Evolutionary conservation across 768 basidiomycete genomes (phyloP), one percentile per base, ranked within the genome.

Genomic region (Favolaschia claudopus): DNA sequence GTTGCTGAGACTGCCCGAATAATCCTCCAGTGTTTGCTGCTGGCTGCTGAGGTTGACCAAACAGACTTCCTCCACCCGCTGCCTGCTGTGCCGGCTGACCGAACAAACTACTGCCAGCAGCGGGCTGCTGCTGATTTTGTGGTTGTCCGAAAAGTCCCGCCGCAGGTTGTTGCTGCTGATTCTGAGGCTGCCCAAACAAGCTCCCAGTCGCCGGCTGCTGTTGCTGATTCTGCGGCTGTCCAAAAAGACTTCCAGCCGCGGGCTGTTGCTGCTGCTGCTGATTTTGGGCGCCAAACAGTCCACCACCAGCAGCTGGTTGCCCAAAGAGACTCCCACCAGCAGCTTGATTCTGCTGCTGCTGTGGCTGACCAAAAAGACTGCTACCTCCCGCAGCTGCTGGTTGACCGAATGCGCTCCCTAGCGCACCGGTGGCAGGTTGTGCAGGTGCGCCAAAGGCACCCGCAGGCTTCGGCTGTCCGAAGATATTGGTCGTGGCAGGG

Each of bases 261-360:
- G 40, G 73, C 49, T 62, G 66, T 28, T 51, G 66, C 42, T n/a
- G 70, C 48, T 38, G 54, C n/a, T 63, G 55, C 44, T 63, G 50
- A 12, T 65, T 54, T 27, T 69, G 67, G n/a, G n/a, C n/a, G n/a
- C n/a, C n/a, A n/a, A n/a, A n/a, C n/a, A n/a, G n/a, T n/a, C n/a
- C n/a, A n/a, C n/a, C n/a, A n/a, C n/a, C n/a, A n/a, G 44, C 44
- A 49, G 58, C 36, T 15, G 66, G 56, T 27, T 69, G 67, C 19
- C 81, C 76, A 60, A 83, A 82, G 25, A 79, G 48, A 62, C 50
- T 79, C 74, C 34, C 74, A 62, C 69, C 69, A 7, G 70, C 33
- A 17, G 68, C 65, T 58, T 72, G 74, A 54, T 73, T 73, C 34
- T 68, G 69, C 32, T 69, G 66, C 51, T 64, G 70, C 46, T 60